Conservation (phyloP, 441 rosid species). For the Populus hybrid region DNA sequence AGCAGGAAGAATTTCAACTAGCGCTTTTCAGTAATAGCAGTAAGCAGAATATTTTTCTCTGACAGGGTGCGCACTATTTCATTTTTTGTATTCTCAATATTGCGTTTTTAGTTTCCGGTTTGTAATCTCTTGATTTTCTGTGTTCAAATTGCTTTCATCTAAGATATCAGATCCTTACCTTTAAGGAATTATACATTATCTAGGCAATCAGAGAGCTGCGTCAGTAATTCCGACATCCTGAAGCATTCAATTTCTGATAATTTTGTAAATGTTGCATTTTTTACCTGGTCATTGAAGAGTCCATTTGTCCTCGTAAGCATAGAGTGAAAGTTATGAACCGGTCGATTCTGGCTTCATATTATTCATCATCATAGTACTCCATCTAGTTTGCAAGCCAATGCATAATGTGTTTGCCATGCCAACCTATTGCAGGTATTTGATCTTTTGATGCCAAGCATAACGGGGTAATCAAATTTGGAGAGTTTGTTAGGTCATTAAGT, state of each 20-base stretch:
- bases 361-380: background rate
- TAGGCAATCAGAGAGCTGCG: background rate
- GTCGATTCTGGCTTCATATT: background rate
- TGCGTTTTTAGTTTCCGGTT: background rate
- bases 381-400: background rate
- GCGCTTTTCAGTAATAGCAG: constrained; percentile 52
- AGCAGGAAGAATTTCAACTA: constrained; percentile 66
- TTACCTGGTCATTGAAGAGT: background rate
- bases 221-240: background rate
- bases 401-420: background rate
- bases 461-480: constrained; percentile 60
- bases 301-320: background rate
- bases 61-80: constrained; percentile 46
- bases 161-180: background rate
- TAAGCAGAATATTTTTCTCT: constrained; percentile 52
- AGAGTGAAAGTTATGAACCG: background rate
- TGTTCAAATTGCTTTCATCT: background rate
- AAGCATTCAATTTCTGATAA: background rate
- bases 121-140: background rate
- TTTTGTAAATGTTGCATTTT: background rate
- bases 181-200: background rate
- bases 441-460: constrained; percentile 44
- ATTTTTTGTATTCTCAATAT: background rate
- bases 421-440: constrained; percentile 45
- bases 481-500: constrained; percentile 57